Evolutionary conservation across 176 grass and related monocot genomes (phyloP).

Genomic region (Avena sativa): DNA sequence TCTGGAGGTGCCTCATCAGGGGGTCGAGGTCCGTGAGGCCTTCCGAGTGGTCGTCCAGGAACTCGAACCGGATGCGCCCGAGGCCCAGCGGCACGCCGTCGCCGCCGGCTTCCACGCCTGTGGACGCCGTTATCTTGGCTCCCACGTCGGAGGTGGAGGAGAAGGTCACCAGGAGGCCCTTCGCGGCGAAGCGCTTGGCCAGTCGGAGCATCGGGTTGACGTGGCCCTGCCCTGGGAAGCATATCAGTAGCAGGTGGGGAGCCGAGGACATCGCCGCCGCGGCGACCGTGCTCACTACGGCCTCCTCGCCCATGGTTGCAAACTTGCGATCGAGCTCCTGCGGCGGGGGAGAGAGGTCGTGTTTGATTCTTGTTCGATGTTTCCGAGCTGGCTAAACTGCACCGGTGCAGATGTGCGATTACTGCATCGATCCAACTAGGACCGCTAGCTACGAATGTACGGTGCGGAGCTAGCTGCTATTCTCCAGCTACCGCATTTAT

Average conservation of each 20-base stretch:
- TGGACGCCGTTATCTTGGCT: constrained; percentile 42
- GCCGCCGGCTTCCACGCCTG: constrained; percentile 5
- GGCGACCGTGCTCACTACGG: not conserved
- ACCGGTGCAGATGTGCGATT: not conserved
- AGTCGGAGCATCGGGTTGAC: constrained; percentile 78
- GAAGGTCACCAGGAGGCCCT: constrained; percentile 72
- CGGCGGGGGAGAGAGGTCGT: not conserved
- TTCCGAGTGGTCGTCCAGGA: constrained; percentile 44
- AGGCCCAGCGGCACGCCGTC: constrained; percentile 46
- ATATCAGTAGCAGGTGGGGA: constrained; percentile 61
- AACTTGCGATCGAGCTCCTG: not conserved
- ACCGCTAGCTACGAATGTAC: not conserved
- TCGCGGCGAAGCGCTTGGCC: constrained; percentile 71
- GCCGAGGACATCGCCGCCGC: not conserved
- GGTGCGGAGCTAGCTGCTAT: not conserved
- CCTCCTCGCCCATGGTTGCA: constrained; percentile 33
- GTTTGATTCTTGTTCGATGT: not conserved
- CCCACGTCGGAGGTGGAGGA: constrained; percentile 53
- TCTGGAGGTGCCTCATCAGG: constrained; percentile 47
- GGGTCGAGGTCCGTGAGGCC: constrained; percentile 17
- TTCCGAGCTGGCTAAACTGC: not conserved
- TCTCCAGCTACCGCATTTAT: not conserved
- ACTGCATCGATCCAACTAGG: not conserved
- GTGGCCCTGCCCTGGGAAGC: constrained; percentile 74
- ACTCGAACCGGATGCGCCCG: constrained; percentile 75